A percentile compares a stretch with the other conserved stretches of the same genome.
phyloP scores from a whole-genome alignment of 371 early-diverging fungal species.

The Synchytrium microbalum region DNA sequence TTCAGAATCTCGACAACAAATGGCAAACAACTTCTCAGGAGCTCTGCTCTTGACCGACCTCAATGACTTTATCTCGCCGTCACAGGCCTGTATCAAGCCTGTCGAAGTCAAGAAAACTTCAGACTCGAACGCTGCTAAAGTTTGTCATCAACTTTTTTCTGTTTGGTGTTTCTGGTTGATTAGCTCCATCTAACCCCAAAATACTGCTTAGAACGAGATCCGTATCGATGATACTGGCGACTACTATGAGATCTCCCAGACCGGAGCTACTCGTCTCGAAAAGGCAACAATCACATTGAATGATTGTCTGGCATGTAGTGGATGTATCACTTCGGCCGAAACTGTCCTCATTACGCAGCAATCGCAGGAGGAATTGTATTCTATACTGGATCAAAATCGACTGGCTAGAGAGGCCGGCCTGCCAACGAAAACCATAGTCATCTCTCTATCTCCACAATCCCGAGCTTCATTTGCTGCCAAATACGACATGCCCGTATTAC shows the following conservation, averaged over 20 bases:
- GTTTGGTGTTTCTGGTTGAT: no score
- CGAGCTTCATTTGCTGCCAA: conserved; percentile 85
- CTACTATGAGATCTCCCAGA: conserved; percentile 76
- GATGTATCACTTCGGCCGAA: conserved; percentile 96
- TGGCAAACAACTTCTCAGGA: no score
- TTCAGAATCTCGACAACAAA: no score
- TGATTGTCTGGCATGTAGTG: conserved; percentile 96
- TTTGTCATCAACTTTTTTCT: no score
- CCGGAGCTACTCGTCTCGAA: conserved; percentile 72
- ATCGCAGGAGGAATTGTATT: conserved; percentile 77
- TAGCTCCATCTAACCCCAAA: no score
- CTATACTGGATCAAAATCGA: conserved; percentile 60
- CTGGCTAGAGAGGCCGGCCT: conserved; percentile 26
- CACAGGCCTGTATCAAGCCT: conserved; percentile 93
- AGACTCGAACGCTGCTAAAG: conserved; percentile 38
- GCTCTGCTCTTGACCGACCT: conserved; percentile 81
- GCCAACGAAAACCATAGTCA: conserved; percentile 46
- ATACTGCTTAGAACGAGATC: conserved; percentile 17
- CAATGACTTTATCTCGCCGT: conserved; percentile 91
- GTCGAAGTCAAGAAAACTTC: conserved; percentile 64
- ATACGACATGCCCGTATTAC: conserved; percentile 54
- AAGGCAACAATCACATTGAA: conserved; percentile 79
- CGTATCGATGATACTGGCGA: conserved; percentile 52
- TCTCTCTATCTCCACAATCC: conserved; percentile 87
- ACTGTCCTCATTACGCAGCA: conserved; percentile 85